phyloP scores from a whole-genome alignment of 352 stramenopile species.

The Pythium scleroteichum region DNA sequence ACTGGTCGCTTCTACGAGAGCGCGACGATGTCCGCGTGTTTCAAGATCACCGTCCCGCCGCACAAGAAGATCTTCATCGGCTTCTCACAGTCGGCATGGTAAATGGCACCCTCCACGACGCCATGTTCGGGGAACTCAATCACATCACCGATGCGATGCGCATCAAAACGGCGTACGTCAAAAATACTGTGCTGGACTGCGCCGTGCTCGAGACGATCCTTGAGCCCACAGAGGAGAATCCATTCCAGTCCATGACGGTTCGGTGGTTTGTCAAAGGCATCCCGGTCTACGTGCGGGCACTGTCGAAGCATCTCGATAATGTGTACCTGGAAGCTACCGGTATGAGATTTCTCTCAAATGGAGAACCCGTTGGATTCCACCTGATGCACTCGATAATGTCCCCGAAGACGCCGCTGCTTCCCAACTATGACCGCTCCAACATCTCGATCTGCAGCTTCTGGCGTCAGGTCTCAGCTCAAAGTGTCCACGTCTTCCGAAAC shows the following conservation, averaged over 20 bases:
- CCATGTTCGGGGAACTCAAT: slow-evolving; percentile 56
- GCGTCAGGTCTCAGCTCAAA: slow-evolving; percentile 22
- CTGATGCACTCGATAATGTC: slow-evolving; percentile 61
- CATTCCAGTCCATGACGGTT: slow-evolving; percentile 53
- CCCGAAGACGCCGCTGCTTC: slow-evolving; percentile 38
- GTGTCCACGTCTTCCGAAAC: slow-evolving; percentile 2
- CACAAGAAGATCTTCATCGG: slow-evolving; percentile 7
- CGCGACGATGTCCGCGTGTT: slow-evolving; percentile 45
- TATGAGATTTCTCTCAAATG: slow-evolving; percentile 33
- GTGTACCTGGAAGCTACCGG: slow-evolving; percentile 59
- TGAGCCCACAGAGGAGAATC: slow-evolving; percentile 35
- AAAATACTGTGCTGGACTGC: slow-evolving; percentile 42
- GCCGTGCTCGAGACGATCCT: slow-evolving; percentile 50
- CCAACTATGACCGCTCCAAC: slow-evolving; percentile 39
- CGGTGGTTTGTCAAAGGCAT: slow-evolving; percentile 59
- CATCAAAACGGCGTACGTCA: slow-evolving; percentile 50
- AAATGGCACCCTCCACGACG: slow-evolving; percentile 47
- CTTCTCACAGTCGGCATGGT: slow-evolving; percentile 36
- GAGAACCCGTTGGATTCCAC: slow-evolving; percentile 55
- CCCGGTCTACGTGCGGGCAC: slow-evolving; percentile 37
- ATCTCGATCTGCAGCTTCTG: slow-evolving; percentile 59
- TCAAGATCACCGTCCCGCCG: slow-evolving; percentile 29
- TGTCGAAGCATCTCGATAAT: slow-evolving; percentile 51
- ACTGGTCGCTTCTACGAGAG: slow-evolving; percentile 49
- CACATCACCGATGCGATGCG: slow-evolving; percentile 44